A percentile compares a stretch with the other conserved stretches of the same genome.
Conservation (phyloP, 2,329 filamentous ascomycete species). For the Exserohilum turcica region DNA sequence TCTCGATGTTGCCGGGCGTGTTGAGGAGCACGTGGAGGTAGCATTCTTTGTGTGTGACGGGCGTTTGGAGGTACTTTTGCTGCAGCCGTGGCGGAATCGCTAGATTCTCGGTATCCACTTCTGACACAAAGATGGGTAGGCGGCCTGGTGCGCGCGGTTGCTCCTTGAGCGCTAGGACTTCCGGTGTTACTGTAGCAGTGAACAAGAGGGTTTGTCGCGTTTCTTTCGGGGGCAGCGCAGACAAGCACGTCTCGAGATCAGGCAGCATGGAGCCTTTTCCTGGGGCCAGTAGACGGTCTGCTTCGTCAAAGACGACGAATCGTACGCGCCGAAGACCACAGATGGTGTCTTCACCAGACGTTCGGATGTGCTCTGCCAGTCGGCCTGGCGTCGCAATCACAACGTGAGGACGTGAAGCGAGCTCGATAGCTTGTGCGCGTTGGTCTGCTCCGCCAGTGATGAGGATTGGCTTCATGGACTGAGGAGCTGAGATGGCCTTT, state of each 20-base stretch:
- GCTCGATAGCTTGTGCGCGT: slow-evolving; percentile 82
- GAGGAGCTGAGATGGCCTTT: slow-evolving; percentile 86
- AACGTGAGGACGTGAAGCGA: slow-evolving; percentile 82
- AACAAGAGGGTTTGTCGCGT: slow-evolving; percentile 93
- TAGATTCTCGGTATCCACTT: slow-evolving; percentile 74
- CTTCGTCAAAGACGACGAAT: slow-evolving; percentile 93
- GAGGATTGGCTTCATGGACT: slow-evolving; percentile 85
- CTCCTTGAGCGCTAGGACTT: slow-evolving; percentile 84
- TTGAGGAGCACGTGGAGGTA: slow-evolving; percentile 89
- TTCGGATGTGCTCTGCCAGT: slow-evolving; percentile 89
- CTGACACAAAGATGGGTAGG: slow-evolving; percentile 83
- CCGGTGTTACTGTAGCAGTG: slow-evolving; percentile 91
- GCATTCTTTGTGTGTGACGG: slow-evolving; percentile 90
- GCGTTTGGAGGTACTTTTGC: slow-evolving; percentile 86
- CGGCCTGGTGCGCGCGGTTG: slow-evolving; percentile 74
- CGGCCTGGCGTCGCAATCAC: slow-evolving; percentile 91
- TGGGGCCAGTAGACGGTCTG: slow-evolving; percentile 81
- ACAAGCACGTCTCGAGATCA: slow-evolving; percentile 87
- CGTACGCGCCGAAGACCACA: slow-evolving; percentile 77
- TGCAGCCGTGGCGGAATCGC: slow-evolving; percentile 80
- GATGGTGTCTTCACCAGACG: slow-evolving; percentile 88
- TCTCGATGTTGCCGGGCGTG: slow-evolving; percentile 71
- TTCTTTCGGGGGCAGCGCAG: slow-evolving; percentile 74
- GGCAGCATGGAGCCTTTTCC: slow-evolving; percentile 87
- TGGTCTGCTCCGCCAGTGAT: slow-evolving; percentile 93